Conservation (phyloP, 2,329 filamentous ascomycete species). For the Microdochium nivale region DNA sequence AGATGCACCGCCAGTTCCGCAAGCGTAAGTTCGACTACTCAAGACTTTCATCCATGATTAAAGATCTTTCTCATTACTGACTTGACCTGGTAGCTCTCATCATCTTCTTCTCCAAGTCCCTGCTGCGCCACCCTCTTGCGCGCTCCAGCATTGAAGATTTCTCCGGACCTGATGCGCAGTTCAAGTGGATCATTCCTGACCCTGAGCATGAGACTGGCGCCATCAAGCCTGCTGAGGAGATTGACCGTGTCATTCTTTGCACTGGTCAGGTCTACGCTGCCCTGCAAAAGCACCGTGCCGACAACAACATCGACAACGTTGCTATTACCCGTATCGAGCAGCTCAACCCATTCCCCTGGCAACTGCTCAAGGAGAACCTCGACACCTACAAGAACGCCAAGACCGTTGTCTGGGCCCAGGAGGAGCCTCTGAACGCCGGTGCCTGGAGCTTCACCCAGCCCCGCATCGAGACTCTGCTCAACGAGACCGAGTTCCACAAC, state of each 20-base stretch:
- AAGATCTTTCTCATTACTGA: constrained; percentile 11
- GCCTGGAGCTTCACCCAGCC: constrained; percentile 97
- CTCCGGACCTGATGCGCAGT: constrained; percentile 72
- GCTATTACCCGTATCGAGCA: constrained; percentile 96
- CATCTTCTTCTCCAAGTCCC: constrained; percentile 96
- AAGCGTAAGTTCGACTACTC: constrained; percentile 64
- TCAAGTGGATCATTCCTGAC: constrained; percentile 94
- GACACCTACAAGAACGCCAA: constrained; percentile 96
- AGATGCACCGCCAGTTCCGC: constrained; percentile 98
- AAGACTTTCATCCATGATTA: constrained; percentile 10
- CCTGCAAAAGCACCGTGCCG: constrained; percentile 81
- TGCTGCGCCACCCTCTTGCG: constrained; percentile 87
- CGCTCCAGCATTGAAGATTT: constrained; percentile 89
- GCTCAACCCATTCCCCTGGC: constrained; percentile 98
- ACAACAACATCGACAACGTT: constrained; percentile 79
- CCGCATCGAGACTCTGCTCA: constrained; percentile 90
- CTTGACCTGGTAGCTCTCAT: constrained; percentile 57
- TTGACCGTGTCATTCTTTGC: constrained; percentile 92
- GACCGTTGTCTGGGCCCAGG: constrained; percentile 94
- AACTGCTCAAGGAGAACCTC: constrained; percentile 91
- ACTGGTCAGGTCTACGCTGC: constrained; percentile 89
- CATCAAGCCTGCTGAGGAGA: constrained; percentile 74
- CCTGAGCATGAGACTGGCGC: constrained; percentile 67
- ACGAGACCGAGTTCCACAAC: constrained; percentile 86
- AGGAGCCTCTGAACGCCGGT: constrained; percentile 95